Percentiles rank a stretch among this genome's conserved stretches.
Conservation (phyloP, 1,284 basidiomycete genomes). For the Fomitopsis pinicola region DNA sequence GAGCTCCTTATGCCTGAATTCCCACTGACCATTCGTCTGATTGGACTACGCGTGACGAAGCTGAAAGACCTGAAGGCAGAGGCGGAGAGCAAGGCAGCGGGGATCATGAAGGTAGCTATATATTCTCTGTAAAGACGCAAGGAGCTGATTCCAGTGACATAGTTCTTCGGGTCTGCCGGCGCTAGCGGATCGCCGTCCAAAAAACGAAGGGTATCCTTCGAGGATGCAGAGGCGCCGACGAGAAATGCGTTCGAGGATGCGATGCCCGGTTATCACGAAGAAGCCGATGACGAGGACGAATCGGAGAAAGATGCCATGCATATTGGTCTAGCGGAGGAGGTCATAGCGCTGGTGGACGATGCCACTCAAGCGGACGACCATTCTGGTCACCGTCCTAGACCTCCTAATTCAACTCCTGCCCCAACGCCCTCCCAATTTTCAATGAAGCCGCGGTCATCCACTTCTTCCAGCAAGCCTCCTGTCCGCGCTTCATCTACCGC, state of each 20-base stretch:
- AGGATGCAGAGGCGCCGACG: not conserved
- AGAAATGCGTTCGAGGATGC: slow-evolving; percentile 25
- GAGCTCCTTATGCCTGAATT: slow-evolving; percentile 79
- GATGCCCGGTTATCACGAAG: slow-evolving; percentile 54
- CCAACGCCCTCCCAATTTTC: not conserved
- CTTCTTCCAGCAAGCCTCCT: too few species aligned
- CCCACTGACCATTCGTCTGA: slow-evolving; percentile 72
- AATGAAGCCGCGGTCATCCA: not conserved
- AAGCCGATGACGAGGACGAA: slow-evolving; percentile 10
- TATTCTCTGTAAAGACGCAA: not conserved
- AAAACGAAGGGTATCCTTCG: slow-evolving; percentile 22
- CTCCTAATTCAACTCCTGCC: slow-evolving; percentile 2
- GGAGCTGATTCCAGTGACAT: not conserved
- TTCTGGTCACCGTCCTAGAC: slow-evolving; percentile 11
- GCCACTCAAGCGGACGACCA: not conserved
- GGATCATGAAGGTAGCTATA: slow-evolving; percentile 59
- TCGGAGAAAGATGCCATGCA: slow-evolving; percentile 28
- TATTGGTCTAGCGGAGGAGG: slow-evolving; percentile 46
- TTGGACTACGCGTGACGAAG: slow-evolving; percentile 82
- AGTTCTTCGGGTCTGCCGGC: slow-evolving; percentile 55
- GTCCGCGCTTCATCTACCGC: not conserved
- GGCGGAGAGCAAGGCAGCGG: slow-evolving; percentile 38
- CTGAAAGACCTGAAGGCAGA: slow-evolving; percentile 70
- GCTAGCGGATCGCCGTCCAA: slow-evolving; percentile 35
- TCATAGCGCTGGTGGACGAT: slow-evolving; percentile 37